These are phyloP conservation scores for Fusarium sororula DNA, from an alignment of 2,329 filamentous ascomycete genomes.

Conservation along the genomic window DNA sequence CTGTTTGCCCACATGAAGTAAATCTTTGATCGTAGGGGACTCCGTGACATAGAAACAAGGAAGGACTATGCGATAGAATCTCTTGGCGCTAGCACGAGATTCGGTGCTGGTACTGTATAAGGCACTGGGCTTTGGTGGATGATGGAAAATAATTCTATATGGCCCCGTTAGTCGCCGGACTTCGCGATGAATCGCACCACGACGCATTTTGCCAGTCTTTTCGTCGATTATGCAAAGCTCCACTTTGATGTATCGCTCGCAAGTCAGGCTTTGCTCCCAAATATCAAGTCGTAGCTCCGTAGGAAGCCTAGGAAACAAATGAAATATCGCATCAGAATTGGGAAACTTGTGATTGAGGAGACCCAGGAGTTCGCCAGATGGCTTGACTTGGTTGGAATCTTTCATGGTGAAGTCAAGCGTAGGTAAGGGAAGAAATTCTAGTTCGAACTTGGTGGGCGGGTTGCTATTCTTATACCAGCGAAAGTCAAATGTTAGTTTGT, in stretches of 20 bases:
- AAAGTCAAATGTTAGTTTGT: accelerated
- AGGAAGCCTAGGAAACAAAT: background rate
- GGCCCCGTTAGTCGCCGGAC: background rate
- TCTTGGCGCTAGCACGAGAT: background rate
- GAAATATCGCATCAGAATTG: background rate
- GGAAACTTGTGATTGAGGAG: background rate
- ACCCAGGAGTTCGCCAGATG: background rate
- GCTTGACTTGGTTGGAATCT: too few relatives aligned
- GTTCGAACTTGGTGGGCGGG: accelerated
- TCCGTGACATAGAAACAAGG: background rate
- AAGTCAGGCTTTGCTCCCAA: background rate
- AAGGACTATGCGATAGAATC: background rate
- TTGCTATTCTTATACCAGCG: background rate
- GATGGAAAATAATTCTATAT: accelerated
- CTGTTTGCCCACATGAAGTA: too few relatives aligned
- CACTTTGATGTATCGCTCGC: background rate
- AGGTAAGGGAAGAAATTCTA: accelerated
- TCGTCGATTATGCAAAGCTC: background rate
- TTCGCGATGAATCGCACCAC: too few relatives aligned
- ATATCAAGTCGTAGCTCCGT: background rate
- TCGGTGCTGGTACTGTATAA: background rate
- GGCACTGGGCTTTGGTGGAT: background rate
- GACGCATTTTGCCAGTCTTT: background rate
- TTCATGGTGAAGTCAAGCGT: background rate
- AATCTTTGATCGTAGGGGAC: background rate